Evolutionary conservation across 805 yeast species (phyloP), one percentile per base, ranked within the genome.

Genomic region (Starmerella bombi): DNA sequence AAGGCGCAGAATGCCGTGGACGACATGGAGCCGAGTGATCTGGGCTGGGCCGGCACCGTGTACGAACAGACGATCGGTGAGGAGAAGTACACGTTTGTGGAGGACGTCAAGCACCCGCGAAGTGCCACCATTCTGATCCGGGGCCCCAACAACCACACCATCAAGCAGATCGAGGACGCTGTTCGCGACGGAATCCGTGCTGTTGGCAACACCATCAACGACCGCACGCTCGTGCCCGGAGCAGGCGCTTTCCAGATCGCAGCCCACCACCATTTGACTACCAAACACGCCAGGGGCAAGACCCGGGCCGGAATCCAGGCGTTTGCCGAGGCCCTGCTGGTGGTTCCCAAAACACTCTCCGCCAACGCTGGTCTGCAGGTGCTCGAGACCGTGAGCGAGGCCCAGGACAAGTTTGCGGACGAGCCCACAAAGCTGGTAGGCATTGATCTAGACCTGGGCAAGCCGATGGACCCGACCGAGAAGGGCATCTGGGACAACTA

Each of bases 401-500:
- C 93, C 52, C 94, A 84, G 63, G 98, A 91, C 62, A 93, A 81
- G 59, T 71, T 78, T 42, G 46, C 46, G 28, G 58, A 57, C 28
- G 91, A 79, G 38, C 37, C 38, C 23, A 28, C 32, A 17, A 75
- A 80, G 54, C 72, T 75, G 25, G 94, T 86, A 33, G 99, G 98
- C 42, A 77, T 91, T 40, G 94, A 91, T 59, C 70, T 91, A 50
- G 74, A 73, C 45, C 71, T 88, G 9, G 99, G 99, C 30, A 95
- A 86, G 58, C 91, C 96, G 37, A 77, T 88, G 73, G 96, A 88
- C 57, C 96, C 98, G 36, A 71, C 83, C 6, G 71, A 81, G 40
- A 94, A 83, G 58, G 98, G 98, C 46, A 75, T 91, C 43, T 91
- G 95, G 93, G 99, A 91, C 63, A 81, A 94, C 20, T 91, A 74